These are phyloP conservation scores for Pseudocercospora eumusae DNA, from an alignment of 2,329 filamentous ascomycete genomes.

Conservation along the genomic window DNA sequence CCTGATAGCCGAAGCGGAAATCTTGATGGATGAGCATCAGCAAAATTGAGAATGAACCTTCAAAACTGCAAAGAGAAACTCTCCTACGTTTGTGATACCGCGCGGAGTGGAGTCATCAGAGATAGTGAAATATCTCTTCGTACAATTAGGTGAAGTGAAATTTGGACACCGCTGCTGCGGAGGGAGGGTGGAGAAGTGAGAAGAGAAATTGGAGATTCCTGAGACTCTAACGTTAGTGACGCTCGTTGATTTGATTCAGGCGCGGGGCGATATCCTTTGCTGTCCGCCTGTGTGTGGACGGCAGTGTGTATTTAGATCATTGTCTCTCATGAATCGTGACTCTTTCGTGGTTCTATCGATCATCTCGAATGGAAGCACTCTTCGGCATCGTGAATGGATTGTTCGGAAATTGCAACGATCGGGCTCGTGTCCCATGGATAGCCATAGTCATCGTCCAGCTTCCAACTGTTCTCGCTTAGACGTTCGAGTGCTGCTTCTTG, in stretches of 20 bases:
- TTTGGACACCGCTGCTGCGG: no score
- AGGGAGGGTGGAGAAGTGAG: no score
- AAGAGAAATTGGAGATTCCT: no score
- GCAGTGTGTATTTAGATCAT: background rate
- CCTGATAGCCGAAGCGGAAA: background rate
- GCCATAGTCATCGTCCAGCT: slow-evolving; percentile 34
- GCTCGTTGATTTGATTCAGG: no score
- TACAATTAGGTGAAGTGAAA: no score
- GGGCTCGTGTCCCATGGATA: slow-evolving; percentile 31
- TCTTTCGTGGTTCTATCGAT: background rate
- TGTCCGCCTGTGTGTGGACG: background rate
- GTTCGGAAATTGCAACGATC: slow-evolving; percentile 26
- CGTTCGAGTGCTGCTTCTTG: slow-evolving; percentile 36
- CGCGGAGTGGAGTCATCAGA: background rate
- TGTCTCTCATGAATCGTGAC: background rate
- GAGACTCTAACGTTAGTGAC: no score
- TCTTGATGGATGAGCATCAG: background rate
- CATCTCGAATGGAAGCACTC: slow-evolving; percentile 17
- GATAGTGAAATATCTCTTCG: background rate
- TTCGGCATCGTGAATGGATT: slow-evolving; percentile 30
- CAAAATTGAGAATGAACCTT: background rate
- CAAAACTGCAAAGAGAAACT: background rate
- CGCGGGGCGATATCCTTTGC: background rate
- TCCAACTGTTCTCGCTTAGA: slow-evolving; percentile 31
- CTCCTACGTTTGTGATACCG: background rate